Evolutionary conservation across 441 rosid species (phyloP), one percentile per base, ranked within the genome.

Genomic region (Manihot esculenta): DNA sequence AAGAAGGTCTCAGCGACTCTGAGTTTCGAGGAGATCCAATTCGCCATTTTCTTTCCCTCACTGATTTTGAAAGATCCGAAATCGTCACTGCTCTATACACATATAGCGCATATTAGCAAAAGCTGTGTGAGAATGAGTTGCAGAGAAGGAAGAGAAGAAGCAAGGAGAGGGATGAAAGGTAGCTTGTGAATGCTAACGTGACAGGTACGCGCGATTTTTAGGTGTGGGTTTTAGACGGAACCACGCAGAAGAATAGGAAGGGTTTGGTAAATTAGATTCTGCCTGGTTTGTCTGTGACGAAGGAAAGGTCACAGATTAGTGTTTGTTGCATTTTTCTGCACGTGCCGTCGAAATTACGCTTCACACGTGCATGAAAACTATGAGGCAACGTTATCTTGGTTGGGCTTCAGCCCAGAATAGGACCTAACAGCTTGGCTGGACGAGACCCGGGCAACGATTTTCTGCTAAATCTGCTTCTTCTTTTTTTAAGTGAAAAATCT

Each of bases 1-100:
- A 94, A 90, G 80, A 94, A 79, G 24, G 85, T 92, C 76, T 92
- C 97, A 58, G 99, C 99, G 72, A 89, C 99, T 87, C 84, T 94
- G 86, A 94, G 97, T 76, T 94, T 94, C 58, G 91, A 89, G 71
- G 96, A 85, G 89, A 94, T 88, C 99, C 97, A 94, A 84, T 92
- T 87, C 64, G 96, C 86, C 99, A 92, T 92, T 65, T 20, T 70
- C 24, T 54, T 65, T 42, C 41, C 7, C 7, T 35, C 41, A 6
- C 41, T 7, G 1, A 6, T 35, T 30, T 41, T 55, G 23, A 18
- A 35, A 55, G 58, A 56, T 68, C 41, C 17, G 14, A 50, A 64
- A 10, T 63, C 13, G 21, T 13, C 10, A 54, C 10, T 49, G 48
- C 13, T 30, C 12, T 15, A 41, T 35, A 26, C 50, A 68, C 70